Evolutionary conservation across 2,329 filamentous ascomycete genomes (phyloP).

Genomic region (Helotiales sp.): DNA sequence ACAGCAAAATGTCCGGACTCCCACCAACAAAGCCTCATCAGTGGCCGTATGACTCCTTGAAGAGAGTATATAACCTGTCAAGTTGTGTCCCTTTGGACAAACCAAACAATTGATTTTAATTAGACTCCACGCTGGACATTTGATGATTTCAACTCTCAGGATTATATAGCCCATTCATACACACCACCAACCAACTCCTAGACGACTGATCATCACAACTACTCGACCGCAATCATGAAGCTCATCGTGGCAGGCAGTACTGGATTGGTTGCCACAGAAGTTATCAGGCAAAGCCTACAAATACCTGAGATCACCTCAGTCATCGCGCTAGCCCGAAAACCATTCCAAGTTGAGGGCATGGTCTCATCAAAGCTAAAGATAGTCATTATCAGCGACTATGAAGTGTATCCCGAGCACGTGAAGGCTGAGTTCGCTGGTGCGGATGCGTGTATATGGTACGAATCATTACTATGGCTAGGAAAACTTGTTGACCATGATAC

Average conservation of each 20-base stretch:
- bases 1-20: too few relatives aligned
- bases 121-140: too few relatives aligned
- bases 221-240: too few relatives aligned
- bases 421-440: not conserved
- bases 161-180: too few relatives aligned
- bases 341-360: not conserved
- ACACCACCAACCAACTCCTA: too few relatives aligned
- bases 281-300: not conserved
- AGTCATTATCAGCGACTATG: slow-evolving; percentile 1
- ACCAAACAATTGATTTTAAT: too few relatives aligned
- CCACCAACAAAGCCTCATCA: too few relatives aligned
- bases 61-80: too few relatives aligned
- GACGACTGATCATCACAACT: too few relatives aligned
- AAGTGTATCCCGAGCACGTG: not conserved
- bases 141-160: too few relatives aligned
- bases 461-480: not conserved
- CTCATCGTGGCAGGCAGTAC: not conserved
- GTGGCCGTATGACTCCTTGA: too few relatives aligned
- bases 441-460: slow-evolving; percentile 4
- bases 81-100: too few relatives aligned
- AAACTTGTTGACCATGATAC: not conserved
- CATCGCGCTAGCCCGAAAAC: not conserved
- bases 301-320: not conserved
- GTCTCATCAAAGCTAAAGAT: not conserved
- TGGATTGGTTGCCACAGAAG: not conserved